Percentiles rank a stretch among this genome's conserved stretches.
Evolutionary conservation across 768 basidiomycete species (phyloP).

Genomic region (Scleroderma citrinum): DNA sequence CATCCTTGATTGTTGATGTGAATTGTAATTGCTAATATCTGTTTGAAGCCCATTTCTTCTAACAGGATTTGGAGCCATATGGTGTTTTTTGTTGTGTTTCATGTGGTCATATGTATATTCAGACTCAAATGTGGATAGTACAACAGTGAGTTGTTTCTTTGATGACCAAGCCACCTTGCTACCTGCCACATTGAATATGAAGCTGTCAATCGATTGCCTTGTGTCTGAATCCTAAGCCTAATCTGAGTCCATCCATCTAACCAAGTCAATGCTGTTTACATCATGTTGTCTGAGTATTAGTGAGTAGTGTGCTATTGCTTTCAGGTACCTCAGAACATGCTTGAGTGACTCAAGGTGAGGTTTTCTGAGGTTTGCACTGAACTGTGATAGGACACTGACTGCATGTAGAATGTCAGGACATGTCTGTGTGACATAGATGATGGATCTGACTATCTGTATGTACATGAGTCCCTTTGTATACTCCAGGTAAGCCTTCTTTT

Average conservation of each 20-base stretch:
- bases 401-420: background rate
- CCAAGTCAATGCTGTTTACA: background rate
- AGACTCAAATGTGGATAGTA: constrained; percentile 36
- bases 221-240: constrained; percentile 24
- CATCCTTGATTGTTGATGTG: background rate
- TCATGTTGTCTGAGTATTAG: background rate
- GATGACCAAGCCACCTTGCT: constrained; percentile 22
- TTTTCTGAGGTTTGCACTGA: background rate
- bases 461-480: background rate
- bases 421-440: constrained; percentile 1
- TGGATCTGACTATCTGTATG: background rate
- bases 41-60: background rate
- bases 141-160: constrained; percentile 33
- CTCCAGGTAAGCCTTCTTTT: background rate
- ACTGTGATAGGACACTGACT: background rate
- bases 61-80: background rate
- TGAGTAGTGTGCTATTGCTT: background rate
- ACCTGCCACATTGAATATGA: constrained; percentile 16
- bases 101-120: constrained; percentile 8
- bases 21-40: background rate
- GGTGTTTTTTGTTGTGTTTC: no score
- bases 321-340: background rate
- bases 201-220: constrained; percentile 15
- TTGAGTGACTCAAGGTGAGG: background rate
- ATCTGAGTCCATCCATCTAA: constrained; percentile 4